phyloP scores from a whole-genome alignment of 352 stramenopile genomes.

The Globisporangium acanthophoron region DNA sequence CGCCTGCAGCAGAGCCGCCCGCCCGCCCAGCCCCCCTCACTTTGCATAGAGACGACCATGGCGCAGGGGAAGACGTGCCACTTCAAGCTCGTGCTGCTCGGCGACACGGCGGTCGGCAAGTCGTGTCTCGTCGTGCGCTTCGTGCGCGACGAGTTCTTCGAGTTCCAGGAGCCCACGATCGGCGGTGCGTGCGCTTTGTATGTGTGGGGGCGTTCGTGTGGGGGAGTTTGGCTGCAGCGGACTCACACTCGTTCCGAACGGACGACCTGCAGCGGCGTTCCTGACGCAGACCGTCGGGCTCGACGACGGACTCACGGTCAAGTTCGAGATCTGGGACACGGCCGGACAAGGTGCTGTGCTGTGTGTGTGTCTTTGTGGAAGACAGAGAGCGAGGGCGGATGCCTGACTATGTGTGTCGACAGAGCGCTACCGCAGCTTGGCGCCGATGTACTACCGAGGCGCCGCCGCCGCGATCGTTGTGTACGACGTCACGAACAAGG shows the following conservation, averaged over 20 bases:
- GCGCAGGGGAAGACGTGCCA: constrained; percentile 87
- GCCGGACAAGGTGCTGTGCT: constrained; percentile 85
- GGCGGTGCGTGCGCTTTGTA: constrained; percentile 48
- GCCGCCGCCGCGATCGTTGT: constrained; percentile 95
- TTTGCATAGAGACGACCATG: constrained; percentile 31
- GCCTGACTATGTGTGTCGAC: constrained; percentile 11
- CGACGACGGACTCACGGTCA: constrained; percentile 96
- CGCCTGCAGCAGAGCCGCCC: neutral
- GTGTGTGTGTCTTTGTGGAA: neutral
- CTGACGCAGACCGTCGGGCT: constrained; percentile 98
- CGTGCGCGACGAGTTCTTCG: constrained; percentile 99
- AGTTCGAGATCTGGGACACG: constrained; percentile 99
- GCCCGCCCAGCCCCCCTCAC: too few relatives aligned
- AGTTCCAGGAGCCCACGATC: constrained; percentile 98
- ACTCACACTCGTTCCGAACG: constrained; percentile 2
- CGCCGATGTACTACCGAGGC: constrained; percentile 97
- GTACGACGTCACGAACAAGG: constrained; percentile 97
- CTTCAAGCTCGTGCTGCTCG: constrained; percentile 99
- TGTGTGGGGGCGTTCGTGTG: neutral
- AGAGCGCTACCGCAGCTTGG: constrained; percentile 96
- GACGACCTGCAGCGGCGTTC: constrained; percentile 83
- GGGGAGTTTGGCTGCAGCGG: neutral
- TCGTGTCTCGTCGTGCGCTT: constrained; percentile 99
- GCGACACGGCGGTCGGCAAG: constrained; percentile 99
- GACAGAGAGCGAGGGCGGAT: neutral